Evolutionary conservation across 768 basidiomycete genomes (phyloP).

Genomic region (Leccinum disarticulatum): DNA sequence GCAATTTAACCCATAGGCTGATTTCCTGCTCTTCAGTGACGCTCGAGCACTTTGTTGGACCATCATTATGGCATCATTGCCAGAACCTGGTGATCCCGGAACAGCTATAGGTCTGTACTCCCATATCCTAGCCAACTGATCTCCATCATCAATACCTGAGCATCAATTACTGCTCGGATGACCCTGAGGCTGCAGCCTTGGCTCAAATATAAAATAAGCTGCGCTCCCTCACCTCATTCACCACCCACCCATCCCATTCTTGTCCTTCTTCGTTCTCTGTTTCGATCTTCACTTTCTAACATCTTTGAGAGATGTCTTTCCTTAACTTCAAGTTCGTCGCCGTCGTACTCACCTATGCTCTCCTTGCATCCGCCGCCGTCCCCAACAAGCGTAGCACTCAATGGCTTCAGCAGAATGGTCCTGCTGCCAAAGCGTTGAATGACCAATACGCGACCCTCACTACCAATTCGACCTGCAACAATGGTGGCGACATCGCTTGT

Average conservation of each 20-base stretch:
- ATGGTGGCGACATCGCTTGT: slow-evolving; percentile 19
- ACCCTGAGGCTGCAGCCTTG: neutral
- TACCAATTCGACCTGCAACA: slow-evolving; percentile 16
- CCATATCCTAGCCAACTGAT: neutral
- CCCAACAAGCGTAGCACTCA: slow-evolving; percentile 16
- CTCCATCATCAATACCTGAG: neutral
- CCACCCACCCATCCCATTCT: neutral
- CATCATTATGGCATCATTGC: no score
- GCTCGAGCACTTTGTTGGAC: neutral
- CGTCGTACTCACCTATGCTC: slow-evolving; percentile 12
- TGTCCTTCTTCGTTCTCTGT: neutral
- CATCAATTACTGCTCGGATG: neutral
- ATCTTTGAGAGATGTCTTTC: slow-evolving; percentile 23
- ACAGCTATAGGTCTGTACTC: neutral
- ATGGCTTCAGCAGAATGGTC: slow-evolving; percentile 27
- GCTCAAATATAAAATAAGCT: slow-evolving; percentile 3
- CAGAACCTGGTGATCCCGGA: neutral
- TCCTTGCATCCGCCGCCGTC: slow-evolving; percentile 23
- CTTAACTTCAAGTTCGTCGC: slow-evolving; percentile 14
- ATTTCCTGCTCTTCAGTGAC: neutral
- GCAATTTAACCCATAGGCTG: neutral
- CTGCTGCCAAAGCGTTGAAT: slow-evolving; percentile 25
- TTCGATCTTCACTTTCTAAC: neutral
- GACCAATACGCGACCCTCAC: slow-evolving; percentile 20
- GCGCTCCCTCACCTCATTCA: neutral